These are phyloP conservation scores for Sphaerulina populicola DNA, from an alignment of 2,329 filamentous ascomycete genomes.

Conservation along the genomic window DNA sequence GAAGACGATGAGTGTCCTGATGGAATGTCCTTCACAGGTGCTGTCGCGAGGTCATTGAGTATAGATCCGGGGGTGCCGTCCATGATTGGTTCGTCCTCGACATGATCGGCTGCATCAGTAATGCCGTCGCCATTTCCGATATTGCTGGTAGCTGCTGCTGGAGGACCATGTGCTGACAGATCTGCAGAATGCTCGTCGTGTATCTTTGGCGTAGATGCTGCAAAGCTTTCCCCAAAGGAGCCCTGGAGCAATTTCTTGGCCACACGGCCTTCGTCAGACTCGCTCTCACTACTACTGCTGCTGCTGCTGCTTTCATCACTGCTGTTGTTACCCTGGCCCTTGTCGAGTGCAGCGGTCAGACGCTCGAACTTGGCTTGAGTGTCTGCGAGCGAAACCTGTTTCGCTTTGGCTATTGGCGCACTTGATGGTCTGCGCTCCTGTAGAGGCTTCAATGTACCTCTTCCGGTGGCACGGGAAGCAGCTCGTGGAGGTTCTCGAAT, in stretches of 20 bases:
- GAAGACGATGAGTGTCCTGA: neutral
- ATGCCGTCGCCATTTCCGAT: neutral
- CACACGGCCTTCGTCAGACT: slow-evolving; percentile 1
- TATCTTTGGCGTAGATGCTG: neutral
- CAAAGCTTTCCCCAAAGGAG: slow-evolving; percentile 15
- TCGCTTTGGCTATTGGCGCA: neutral
- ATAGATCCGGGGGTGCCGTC: neutral
- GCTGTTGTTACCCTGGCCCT: neutral
- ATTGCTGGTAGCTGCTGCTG: neutral
- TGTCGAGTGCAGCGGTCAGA: neutral
- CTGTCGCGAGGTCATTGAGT: neutral
- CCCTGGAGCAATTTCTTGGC: slow-evolving; percentile 2
- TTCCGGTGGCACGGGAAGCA: neutral
- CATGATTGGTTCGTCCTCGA: neutral
- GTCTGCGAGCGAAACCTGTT: neutral
- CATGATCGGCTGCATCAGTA: neutral
- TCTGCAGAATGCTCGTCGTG: neutral
- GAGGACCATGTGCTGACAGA: neutral
- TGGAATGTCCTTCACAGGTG: neutral
- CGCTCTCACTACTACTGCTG: neutral
- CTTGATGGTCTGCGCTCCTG: neutral
- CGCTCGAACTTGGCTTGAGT: slow-evolving; percentile 3
- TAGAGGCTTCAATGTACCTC: neutral
- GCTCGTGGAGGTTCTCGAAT: neutral
- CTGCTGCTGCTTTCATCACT: slow-evolving; percentile 6